Evolutionary conservation across 192 early-diverging fungal species (phyloP), one percentile per base, ranked within the genome.

Genomic region (Coemansia sp.): DNA sequence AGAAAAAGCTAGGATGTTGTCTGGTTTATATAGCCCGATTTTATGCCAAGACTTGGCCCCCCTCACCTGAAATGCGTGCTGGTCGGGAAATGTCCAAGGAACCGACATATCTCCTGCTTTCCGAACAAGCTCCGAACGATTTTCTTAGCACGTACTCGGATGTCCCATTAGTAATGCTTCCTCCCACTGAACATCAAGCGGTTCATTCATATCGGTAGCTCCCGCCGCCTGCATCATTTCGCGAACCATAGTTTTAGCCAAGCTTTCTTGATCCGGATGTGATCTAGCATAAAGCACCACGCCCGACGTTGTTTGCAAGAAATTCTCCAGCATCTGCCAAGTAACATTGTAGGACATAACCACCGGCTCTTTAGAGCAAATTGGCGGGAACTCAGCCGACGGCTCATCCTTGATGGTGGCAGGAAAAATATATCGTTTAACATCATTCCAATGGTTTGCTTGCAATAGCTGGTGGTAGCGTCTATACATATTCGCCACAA

Each of bases 171-270:
- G 5, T 26, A 66, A 48, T 1, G 54, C 41, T 37, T 76, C 58
- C 53, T 62, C 62, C 66, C 66, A 76, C 40, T 76, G 18, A 6
- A 70, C 18, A 11, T 49, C 46, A n/a, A 76, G 43, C 5, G 21
- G n/a, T 31, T 61, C 67, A 30, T 76, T 56, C 54, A 64, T 50
- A 39, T 76, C 40, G 3, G 53, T 44, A 6, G 54, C 42, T 2
- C 62, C 62, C 2, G 55, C 53, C 11, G 67, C 58, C 5, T 38
- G 43, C 73, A 69, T 76, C 64, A 76, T 58, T 14, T 61, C 57
- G 10, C 54, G 42, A 6, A 72, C 42, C 11, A 46, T 18, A 14
- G 34, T 28, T 11, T 59, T 40, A 21, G 53, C 45, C 34, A 48
- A 40, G n/a, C 49, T 54, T 37, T 59, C 51, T 6, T 43, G 41